A percentile compares a stretch with the other conserved stretches of the same genome.
Conservation (phyloP, 2,329 filamentous ascomycete genomes). For the Orbilia brochopaga region DNA sequence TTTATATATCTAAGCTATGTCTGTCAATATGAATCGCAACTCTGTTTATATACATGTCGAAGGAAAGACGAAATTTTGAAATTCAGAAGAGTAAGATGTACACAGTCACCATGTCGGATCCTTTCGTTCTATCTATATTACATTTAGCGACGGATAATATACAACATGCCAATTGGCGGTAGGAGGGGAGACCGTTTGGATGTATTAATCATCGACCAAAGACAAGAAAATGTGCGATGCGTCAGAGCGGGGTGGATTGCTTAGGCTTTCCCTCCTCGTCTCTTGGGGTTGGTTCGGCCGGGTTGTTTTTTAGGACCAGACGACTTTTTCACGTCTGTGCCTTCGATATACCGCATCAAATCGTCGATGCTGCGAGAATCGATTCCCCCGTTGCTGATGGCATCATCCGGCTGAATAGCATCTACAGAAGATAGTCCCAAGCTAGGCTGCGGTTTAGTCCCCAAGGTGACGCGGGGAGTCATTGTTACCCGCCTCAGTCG, state of each 20-base stretch:
- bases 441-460: constrained; percentile 68
- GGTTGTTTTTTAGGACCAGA: constrained; percentile 65
- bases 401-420: constrained; percentile 57
- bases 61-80: neutral
- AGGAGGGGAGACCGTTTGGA: constrained; percentile 31
- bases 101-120: constrained; percentile 11
- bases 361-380: constrained; percentile 90
- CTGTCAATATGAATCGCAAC: no score
- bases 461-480: constrained; percentile 66
- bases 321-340: constrained; percentile 65
- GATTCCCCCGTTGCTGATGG: constrained; percentile 59
- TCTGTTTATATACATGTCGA: constrained; percentile 2
- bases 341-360: constrained; percentile 92
- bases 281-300: constrained; percentile 60
- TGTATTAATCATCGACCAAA: neutral
- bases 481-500: constrained; percentile 75
- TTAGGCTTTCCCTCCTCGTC: constrained; percentile 54
- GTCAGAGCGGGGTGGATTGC: constrained; percentile 40
- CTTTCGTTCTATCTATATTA: constrained; percentile 33
- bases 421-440: constrained; percentile 65
- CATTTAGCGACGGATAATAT: constrained; percentile 17
- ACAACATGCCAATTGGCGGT: constrained; percentile 12
- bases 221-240: neutral
- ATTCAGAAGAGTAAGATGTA: constrained; percentile 8
- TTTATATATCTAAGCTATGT: no score